These are phyloP conservation scores for Zychaea mexicana DNA, from an alignment of 371 early-diverging fungal genomes.

Conservation along the genomic window DNA sequence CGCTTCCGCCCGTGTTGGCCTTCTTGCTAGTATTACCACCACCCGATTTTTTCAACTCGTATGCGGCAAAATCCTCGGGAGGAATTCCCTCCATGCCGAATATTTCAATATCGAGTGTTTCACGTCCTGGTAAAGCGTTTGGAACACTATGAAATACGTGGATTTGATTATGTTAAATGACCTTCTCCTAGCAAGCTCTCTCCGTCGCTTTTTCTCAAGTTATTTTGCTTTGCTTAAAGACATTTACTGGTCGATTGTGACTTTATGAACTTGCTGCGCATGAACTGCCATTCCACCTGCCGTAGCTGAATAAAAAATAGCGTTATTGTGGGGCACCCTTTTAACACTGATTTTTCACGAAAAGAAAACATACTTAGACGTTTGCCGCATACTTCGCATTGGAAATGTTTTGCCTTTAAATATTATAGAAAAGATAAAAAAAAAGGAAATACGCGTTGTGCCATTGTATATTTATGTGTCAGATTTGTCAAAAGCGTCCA, in stretches of 20 bases:
- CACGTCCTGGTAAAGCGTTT: constrained; percentile 87
- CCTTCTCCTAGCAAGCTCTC: too few species aligned
- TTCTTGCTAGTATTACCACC: constrained; percentile 30
- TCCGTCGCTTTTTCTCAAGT: too few species aligned
- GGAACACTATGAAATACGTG: constrained; percentile 87
- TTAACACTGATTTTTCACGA: background rate
- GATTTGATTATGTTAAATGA: background rate
- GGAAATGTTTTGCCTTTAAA: constrained; percentile 86
- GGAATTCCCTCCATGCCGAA: constrained; percentile 97
- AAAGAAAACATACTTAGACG: constrained; percentile 65
- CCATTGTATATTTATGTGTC: too few species aligned
- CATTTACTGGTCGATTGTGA: constrained; percentile 70
- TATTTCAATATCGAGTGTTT: constrained; percentile 86
- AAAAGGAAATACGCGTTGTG: too few species aligned
- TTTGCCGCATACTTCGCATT: constrained; percentile 84
- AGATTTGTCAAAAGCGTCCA: too few species aligned
- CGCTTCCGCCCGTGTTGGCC: constrained; percentile 21
- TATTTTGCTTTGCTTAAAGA: too few species aligned
- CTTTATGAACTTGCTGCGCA: constrained; percentile 93
- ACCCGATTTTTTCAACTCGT: constrained; percentile 53
- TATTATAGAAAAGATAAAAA: too few species aligned
- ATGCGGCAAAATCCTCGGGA: constrained; percentile 73
- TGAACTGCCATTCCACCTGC: constrained; percentile 93
- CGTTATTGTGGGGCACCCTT: background rate
- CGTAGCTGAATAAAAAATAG: constrained; percentile 46